Evolutionary conservation across 176 grass and related monocot species (phyloP).

Genomic region (Elymus sibiricus): DNA sequence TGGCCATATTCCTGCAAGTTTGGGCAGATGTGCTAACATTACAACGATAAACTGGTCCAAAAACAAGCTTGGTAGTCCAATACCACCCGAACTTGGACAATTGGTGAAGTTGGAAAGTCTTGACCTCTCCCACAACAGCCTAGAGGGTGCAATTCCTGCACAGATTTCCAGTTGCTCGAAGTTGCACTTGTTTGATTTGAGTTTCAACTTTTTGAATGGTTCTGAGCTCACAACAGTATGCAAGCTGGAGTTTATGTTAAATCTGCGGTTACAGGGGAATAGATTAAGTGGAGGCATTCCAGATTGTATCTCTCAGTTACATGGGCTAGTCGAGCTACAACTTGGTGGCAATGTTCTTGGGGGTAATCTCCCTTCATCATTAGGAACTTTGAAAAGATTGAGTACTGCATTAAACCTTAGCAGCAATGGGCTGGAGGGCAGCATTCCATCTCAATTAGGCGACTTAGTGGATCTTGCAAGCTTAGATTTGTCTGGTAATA

Average conservation of each 20-base stretch:
- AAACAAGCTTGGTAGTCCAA: slow-evolving; percentile 51
- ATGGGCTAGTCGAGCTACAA: slow-evolving; percentile 60
- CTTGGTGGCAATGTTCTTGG: slow-evolving; percentile 68
- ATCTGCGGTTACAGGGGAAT: slow-evolving; percentile 61
- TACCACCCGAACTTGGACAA: slow-evolving; percentile 51
- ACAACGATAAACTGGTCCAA: slow-evolving; percentile 50
- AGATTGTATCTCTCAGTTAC: slow-evolving; percentile 38
- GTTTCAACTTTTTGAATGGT: slow-evolving; percentile 81
- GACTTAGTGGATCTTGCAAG: slow-evolving; percentile 27
- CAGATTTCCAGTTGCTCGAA: slow-evolving; percentile 61
- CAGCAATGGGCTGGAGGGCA: slow-evolving; percentile 18
- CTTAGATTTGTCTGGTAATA: slow-evolving; percentile 75
- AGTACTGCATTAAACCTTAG: slow-evolving; percentile 57
- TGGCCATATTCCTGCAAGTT: slow-evolving; percentile 49
- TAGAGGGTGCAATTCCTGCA: slow-evolving; percentile 49
- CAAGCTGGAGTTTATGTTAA: slow-evolving; percentile 46
- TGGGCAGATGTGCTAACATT: slow-evolving; percentile 50
- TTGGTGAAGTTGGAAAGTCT: slow-evolving; percentile 39
- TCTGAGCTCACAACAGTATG: slow-evolving; percentile 32
- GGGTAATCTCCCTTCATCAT: slow-evolving; percentile 57
- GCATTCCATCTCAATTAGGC: no score
- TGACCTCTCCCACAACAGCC: slow-evolving; percentile 57
- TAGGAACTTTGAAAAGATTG: slow-evolving; percentile 49
- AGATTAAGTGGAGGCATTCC: slow-evolving; percentile 59
- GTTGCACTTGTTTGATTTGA: slow-evolving; percentile 57